Base-by-base conservation (phyloP, 2,329 filamentous ascomycete species). In the Karstenula rhodostoma region DNA sequence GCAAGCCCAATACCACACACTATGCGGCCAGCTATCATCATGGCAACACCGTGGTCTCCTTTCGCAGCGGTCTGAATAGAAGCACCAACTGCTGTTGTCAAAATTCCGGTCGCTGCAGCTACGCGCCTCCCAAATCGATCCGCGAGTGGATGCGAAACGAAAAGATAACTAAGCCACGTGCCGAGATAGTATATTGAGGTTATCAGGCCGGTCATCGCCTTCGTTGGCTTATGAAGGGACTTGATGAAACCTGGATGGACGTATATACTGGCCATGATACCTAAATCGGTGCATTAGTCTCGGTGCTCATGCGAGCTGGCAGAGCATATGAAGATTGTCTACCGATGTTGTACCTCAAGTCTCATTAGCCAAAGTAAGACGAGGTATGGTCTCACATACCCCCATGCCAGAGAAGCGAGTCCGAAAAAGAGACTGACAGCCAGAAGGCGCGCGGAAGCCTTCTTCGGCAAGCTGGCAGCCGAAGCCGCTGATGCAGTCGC, bases 101-200 rank as follows among this genome's bases (percentile, higher is more conserved):
- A 57, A 1, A 83, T 81, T 2, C 86, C 86, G 1, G 70, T 63
- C 3, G 86, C 68, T 10, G 84, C 84, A 3, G 84, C 84, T 62
- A 81, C 78, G 58, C 85, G 80, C 10, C 86, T 80, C 9, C 86
- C 86, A 8, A 86, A 73, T 13, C 70, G 70, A 68, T 88, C 86
- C 35, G 82, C 83, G 2, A 80, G 73, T 2, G 81, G 80, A 49
- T 85, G 84, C 0, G 85, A 83, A 22, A 87, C 56, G 63, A 87
- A 82, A 2, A 87, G 65, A 68, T 87, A 87, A 65, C 83, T 84
- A 17, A 80, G 56, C 77, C 84, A 84, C 4, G 85, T 86, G 47
- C 86, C 86, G 17, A 85, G 69, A 65, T 87, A 87, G 76, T 87
- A 87, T 35, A 86, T 81, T 43, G 81, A 83, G 1, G 85, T 86